Evolutionary conservation across 768 basidiomycete species (phyloP), one percentile per base, ranked within the genome.

Genomic region (Mycena kentingensis): DNA sequence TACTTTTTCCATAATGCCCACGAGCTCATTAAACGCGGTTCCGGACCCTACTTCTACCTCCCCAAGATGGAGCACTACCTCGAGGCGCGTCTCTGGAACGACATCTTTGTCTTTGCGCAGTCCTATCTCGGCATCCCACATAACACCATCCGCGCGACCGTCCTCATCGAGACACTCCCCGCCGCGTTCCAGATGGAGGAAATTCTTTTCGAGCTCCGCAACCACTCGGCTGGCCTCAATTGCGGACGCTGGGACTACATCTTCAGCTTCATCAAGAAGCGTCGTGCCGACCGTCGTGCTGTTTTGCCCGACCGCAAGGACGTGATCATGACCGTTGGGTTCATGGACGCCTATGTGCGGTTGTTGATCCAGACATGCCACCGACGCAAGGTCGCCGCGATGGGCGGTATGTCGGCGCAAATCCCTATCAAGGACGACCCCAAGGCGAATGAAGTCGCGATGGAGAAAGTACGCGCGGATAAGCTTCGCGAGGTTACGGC

Each of bases 171-270:
- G 74, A 98, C 96, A 0, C 83, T 98, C 37, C 94, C 95, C 16
- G 96, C 94, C 38, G 94, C 93, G 4, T 98, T 98, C 84, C 93
- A 97, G 63, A 99, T 98, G 97, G 97, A 99, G 70, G 97, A 99
- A 71, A 98, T 98, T 52, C 77, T 98, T 47, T 99, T 94, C 58
- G 97, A 99, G 75, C 78, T 99, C 43, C 82, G 92, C 66, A 92
- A 94, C 59, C 97, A 99, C 67, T 98, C 95, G 1, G 77, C 90
- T 25, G 97, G 97, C 11, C 73, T 99, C 65, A 99, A 99, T 74
- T 99, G 95, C 72, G 96, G 95, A 60, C 81, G 97, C 68, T 91
- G 91, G 90, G 92, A 93, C 64, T 95, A 95, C 71, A 93, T 93
- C 69, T 93, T 93, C 78, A 96, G 93, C 67, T 94, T 94, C 71